These are phyloP conservation scores for Selenicereus undatus DNA, from an alignment of 148 eudicot species.

Conservation along the genomic window DNA sequence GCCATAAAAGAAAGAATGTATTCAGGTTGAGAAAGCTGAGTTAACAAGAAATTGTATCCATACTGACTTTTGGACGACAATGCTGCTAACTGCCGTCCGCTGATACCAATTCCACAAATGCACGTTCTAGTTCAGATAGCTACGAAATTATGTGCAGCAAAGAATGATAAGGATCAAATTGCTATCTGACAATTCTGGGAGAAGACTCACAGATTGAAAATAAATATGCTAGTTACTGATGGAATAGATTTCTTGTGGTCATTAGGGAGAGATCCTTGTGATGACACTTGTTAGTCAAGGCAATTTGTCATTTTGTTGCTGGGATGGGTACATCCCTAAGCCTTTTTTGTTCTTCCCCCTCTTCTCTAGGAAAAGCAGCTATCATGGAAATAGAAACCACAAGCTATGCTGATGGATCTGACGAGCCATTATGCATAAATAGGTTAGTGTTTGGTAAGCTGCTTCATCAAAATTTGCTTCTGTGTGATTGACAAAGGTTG, in stretches of 20 bases:
- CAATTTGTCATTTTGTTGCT: background rate
- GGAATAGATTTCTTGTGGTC: background rate
- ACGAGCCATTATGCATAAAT: conserved; percentile 73
- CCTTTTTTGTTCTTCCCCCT: background rate
- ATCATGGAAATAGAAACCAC: conserved; percentile 65
- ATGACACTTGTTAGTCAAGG: background rate
- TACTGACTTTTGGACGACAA: too few relatives aligned
- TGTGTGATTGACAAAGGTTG: conserved; percentile 4
- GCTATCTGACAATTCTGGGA: too few relatives aligned
- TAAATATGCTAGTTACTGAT: background rate
- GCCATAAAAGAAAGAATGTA: background rate
- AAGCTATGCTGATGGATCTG: conserved; percentile 64
- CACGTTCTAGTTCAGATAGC: too few relatives aligned
- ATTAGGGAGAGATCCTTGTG: background rate
- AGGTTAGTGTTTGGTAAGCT: conserved; percentile 37
- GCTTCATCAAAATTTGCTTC: background rate
- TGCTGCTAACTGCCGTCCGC: too few relatives aligned
- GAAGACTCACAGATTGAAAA: too few relatives aligned
- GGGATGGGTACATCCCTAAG: background rate
- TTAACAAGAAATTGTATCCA: too few relatives aligned
- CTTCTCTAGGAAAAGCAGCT: conserved; percentile 75
- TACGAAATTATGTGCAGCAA: background rate
- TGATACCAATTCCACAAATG: background rate
- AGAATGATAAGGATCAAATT: too few relatives aligned
- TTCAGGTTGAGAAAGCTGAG: background rate